Evolutionary conservation across 768 basidiomycete genomes (phyloP).

Genomic region (Rubroboletus pulcherrimus): DNA sequence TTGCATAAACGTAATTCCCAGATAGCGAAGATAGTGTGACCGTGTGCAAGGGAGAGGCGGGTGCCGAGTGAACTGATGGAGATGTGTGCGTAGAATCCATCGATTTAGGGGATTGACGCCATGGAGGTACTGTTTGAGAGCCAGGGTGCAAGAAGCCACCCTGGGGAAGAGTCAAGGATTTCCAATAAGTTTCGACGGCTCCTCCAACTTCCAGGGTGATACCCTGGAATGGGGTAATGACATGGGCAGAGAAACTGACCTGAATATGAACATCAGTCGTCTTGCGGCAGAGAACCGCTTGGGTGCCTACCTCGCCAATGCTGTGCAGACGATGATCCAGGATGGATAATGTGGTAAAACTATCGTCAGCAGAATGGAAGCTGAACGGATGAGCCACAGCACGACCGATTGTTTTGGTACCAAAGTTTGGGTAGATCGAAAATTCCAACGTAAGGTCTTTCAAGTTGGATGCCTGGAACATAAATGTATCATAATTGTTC

Average conservation of each 20-base stretch:
- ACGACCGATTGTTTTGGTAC: slow-evolving; percentile 92
- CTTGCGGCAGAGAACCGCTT: not conserved
- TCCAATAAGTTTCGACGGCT: slow-evolving; percentile 98
- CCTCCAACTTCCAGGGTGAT: slow-evolving; percentile 94
- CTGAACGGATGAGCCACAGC: slow-evolving; percentile 80
- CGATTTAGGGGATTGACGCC: slow-evolving; percentile 32
- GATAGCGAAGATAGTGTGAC: slow-evolving; percentile 86
- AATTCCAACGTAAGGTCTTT: slow-evolving; percentile 80
- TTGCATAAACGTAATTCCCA: slow-evolving; percentile 82
- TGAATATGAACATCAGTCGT: slow-evolving; percentile 29
- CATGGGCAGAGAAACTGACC: slow-evolving; percentile 85
- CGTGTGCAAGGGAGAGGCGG: slow-evolving; percentile 46
- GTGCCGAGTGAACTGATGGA: slow-evolving; percentile 58
- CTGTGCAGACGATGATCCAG: slow-evolving; percentile 90
- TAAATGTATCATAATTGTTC: slow-evolving; percentile 67
- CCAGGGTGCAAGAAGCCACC: slow-evolving; percentile 28
- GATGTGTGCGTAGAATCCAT: slow-evolving; percentile 64
- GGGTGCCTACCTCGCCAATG: slow-evolving; percentile 76
- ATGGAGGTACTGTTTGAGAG: slow-evolving; percentile 36
- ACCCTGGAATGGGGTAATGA: slow-evolving; percentile 86
- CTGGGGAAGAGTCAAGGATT: slow-evolving; percentile 51
- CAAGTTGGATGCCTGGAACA: slow-evolving; percentile 80
- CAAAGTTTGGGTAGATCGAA: slow-evolving; percentile 95
- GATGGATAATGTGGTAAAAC: slow-evolving; percentile 67
- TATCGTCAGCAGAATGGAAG: slow-evolving; percentile 55